Percentiles rank a stretch among this genome's conserved stretches.
Evolutionary conservation across 345 rosid species (phyloP).

Genomic region (Arabidopsis suecica): DNA sequence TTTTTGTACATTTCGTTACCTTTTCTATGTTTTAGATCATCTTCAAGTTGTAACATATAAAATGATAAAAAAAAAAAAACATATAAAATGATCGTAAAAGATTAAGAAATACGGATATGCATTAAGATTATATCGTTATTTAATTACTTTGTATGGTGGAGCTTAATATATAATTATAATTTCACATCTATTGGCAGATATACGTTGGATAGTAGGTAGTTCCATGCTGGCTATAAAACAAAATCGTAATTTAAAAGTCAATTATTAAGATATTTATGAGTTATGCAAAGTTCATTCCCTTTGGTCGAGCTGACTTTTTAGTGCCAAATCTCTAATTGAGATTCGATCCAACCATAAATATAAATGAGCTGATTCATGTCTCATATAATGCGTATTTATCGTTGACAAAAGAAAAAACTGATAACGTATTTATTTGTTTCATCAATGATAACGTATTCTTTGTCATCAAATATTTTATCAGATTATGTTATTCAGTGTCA

Average conservation of each 20-base stretch:
- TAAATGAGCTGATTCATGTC: constrained; percentile 36
- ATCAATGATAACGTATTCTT: background rate
- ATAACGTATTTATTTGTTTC: constrained; percentile 3
- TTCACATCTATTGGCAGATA: constrained; percentile 23
- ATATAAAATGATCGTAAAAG: background rate
- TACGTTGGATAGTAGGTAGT: constrained; percentile 29
- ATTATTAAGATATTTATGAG: constrained; percentile 28
- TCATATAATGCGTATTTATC: constrained; percentile 10
- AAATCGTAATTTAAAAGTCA: constrained; percentile 19
- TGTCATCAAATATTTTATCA: constrained; percentile 19
- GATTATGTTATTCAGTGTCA: constrained; percentile 13
- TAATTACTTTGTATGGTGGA: constrained; percentile 13
- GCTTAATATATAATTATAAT: constrained; percentile 1
- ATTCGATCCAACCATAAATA: constrained; percentile 30
- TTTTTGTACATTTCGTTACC: background rate
- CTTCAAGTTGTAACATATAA: background rate
- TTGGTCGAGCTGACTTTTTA: constrained; percentile 38
- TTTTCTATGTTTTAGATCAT: background rate
- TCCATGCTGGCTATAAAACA: constrained; percentile 22
- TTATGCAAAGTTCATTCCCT: constrained; percentile 38
- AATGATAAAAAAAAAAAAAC: too few species aligned
- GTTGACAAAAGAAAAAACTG: constrained; percentile 1
- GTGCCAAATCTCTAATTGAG: constrained; percentile 28
- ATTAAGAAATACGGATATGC: background rate
- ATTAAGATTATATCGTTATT: background rate